phyloP scores from a whole-genome alignment of 2,329 filamentous ascomycete species.

The Diaporthe australafricana region DNA sequence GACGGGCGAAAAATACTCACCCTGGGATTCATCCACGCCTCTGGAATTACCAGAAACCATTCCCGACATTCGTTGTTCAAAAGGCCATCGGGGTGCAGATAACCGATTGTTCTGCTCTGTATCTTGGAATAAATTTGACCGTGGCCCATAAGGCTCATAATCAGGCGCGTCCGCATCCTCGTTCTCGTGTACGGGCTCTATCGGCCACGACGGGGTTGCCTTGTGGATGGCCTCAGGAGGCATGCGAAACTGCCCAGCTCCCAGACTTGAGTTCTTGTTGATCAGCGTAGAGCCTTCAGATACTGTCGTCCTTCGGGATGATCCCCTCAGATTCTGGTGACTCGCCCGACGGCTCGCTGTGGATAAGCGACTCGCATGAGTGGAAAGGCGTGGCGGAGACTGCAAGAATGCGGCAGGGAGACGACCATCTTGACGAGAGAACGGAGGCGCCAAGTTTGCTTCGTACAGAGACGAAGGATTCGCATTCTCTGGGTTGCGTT shows the following conservation, averaged over 20 bases:
- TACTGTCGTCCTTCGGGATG: slow-evolving; percentile 5
- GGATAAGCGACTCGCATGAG: not conserved
- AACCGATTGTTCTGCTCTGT: not conserved
- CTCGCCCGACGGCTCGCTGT: not conserved
- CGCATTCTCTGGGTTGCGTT: not conserved
- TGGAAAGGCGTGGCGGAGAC: not conserved
- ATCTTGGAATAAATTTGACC: not conserved
- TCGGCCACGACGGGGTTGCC: not conserved
- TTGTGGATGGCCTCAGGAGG: not conserved
- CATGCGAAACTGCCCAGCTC: not conserved
- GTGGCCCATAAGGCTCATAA: not conserved
- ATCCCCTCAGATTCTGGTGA: not conserved
- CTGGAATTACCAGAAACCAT: not conserved
- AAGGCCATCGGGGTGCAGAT: not conserved
- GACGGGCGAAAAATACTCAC: not conserved
- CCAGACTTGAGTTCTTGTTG: not conserved
- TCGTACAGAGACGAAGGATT: not conserved
- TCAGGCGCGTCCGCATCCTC: not conserved
- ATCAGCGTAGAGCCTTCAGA: slow-evolving; percentile 3
- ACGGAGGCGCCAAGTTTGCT: not conserved
- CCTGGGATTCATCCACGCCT: not conserved
- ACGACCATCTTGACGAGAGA: not conserved
- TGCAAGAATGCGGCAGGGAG: not conserved
- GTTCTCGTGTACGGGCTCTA: not conserved
- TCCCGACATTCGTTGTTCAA: not conserved